Conservation (phyloP, 192 early-diverging fungal species). For the Coemansia sp. region DNA sequence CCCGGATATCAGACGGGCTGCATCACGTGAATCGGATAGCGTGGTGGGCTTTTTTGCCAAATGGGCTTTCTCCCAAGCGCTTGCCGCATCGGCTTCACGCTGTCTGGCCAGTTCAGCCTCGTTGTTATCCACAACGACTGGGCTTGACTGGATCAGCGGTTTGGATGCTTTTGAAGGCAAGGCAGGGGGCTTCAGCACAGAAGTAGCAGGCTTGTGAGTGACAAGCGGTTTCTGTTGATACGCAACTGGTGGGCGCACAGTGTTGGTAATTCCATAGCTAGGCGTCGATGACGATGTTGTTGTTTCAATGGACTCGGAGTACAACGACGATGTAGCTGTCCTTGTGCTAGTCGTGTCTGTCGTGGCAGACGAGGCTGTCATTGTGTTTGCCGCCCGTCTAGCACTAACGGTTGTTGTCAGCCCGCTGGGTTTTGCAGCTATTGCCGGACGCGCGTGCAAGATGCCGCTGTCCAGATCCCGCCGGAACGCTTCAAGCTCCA, state of each 20-base stretch:
- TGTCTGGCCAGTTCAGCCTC: constrained; percentile 16
- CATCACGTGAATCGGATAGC: constrained; percentile 5
- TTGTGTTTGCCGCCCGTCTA: not conserved
- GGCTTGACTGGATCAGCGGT: constrained; percentile 10
- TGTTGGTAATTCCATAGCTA: not conserved
- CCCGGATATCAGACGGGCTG: constrained; percentile 3
- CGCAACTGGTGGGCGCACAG: not conserved
- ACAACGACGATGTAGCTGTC: not conserved
- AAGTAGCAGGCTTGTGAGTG: not conserved
- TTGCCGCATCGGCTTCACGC: constrained; percentile 23
- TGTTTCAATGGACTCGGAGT: not conserved
- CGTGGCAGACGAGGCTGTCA: constrained; percentile 2
- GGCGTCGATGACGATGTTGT: not conserved
- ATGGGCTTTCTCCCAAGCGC: constrained; percentile 35
- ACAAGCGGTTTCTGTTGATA: not conserved
- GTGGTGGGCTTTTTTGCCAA: constrained; percentile 15
- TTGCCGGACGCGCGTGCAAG: not conserved
- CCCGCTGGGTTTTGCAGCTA: not conserved
- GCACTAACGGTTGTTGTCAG: constrained; percentile 1
- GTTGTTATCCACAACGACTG: not conserved
- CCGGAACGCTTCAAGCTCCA: constrained; percentile 22
- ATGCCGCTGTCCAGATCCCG: constrained; percentile 14
- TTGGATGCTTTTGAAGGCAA: constrained; percentile 15
- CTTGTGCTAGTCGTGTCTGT: not conserved
- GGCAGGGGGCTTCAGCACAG: not conserved